Percentiles rank a stretch among this genome's conserved stretches.
These are phyloP conservation scores for Lyophyllum semitale DNA, from an alignment of 768 basidiomycete species.

Conservation along the genomic window DNA sequence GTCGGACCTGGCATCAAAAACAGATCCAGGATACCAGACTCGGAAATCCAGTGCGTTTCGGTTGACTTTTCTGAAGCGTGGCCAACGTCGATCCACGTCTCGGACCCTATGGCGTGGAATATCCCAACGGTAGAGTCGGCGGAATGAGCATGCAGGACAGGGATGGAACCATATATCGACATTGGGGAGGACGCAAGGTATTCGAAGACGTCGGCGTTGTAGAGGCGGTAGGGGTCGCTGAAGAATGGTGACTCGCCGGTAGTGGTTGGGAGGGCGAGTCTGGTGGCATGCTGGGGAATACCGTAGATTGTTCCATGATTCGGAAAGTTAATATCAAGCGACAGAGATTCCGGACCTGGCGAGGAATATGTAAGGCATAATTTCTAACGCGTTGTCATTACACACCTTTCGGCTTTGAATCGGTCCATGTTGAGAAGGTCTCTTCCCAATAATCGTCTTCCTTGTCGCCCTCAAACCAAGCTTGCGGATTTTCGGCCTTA, in stretches of 20 bases:
- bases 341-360: conserved; percentile 93
- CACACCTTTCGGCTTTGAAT: conserved; percentile 93
- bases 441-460: conserved; percentile 93
- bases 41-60: conserved; percentile 95
- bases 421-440: conserved; percentile 82
- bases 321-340: conserved; percentile 92
- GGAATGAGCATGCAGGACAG: conserved; percentile 92
- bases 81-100: conserved; percentile 92
- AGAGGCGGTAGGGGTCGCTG: conserved; percentile 91
- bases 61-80: conserved; percentile 70
- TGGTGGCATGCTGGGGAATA: conserved; percentile 94
- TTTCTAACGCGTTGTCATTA: background rate
- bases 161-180: conserved; percentile 90
- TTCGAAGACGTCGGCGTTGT: conserved; percentile 96
- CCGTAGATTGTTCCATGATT: conserved; percentile 91
- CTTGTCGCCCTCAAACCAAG: conserved; percentile 88
- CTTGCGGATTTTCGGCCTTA: conserved; percentile 47
- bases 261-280: conserved; percentile 86
- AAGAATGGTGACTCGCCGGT: conserved; percentile 76
- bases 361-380: conserved; percentile 5
- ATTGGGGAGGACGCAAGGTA: conserved; percentile 80
- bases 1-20: conserved; percentile 93
- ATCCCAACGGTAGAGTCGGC: conserved; percentile 85
- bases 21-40: conserved; percentile 93
- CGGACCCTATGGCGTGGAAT: conserved; percentile 85